Evolutionary conservation across 495 filamentous ascomycete species (phyloP).

Genomic region (Rhypophila decipiens): DNA sequence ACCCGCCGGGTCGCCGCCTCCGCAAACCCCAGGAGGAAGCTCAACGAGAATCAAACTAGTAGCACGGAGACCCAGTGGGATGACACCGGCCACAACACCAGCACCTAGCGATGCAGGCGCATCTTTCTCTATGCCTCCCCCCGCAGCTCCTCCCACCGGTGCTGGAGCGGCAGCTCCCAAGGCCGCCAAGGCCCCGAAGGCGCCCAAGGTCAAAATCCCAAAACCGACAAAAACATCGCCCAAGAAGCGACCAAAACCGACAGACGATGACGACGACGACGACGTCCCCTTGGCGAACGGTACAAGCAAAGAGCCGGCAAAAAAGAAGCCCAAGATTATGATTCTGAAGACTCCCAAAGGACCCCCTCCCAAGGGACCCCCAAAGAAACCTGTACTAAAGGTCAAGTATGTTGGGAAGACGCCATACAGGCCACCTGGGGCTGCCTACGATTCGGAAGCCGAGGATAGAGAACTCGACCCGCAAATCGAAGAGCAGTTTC

Average conservation of each 20-base stretch:
- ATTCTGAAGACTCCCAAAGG: slow-evolving; percentile 13
- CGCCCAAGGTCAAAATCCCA: slow-evolving; percentile 29
- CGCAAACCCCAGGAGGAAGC: slow-evolving; percentile 32
- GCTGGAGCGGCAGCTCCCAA: neutral
- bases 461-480: slow-evolving; percentile 85
- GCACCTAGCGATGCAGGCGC: slow-evolving; percentile 39
- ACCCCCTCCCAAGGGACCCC: slow-evolving; percentile 19
- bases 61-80: too few relatives aligned
- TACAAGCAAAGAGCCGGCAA: slow-evolving; percentile 15
- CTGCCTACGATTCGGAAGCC: slow-evolving; percentile 96
- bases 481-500: slow-evolving; percentile 76
- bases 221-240: slow-evolving; percentile 41
- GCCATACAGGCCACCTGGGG: slow-evolving; percentile 62
- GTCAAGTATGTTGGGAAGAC: slow-evolving; percentile 45
- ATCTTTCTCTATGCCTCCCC: slow-evolving; percentile 12
- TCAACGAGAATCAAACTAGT: slow-evolving; percentile 47
- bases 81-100: too few relatives aligned
- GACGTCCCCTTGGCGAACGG: slow-evolving; percentile 29
- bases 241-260: slow-evolving; percentile 35
- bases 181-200: slow-evolving; percentile 5
- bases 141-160: neutral
- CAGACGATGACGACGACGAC: slow-evolving; percentile 33
- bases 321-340: slow-evolving; percentile 40
- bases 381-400: too few relatives aligned
- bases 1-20: slow-evolving; percentile 19